Base-by-base conservation (phyloP, 1,284 basidiomycete species). In the Rhodotorula sp. region DNA sequence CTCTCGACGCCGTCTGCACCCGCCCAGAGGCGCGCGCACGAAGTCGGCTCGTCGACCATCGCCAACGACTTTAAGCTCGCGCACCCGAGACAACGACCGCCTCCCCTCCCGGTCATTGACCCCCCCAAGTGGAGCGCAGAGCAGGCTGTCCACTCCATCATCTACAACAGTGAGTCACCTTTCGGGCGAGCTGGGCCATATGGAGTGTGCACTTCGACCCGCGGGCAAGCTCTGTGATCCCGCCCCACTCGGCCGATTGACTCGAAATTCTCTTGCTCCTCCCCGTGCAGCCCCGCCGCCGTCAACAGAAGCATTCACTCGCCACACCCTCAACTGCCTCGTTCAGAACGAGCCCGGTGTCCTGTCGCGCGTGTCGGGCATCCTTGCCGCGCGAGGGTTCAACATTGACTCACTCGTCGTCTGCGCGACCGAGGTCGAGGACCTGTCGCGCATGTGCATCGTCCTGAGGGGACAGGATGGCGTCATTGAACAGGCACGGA, bases 311-410 rank as follows among this genome's bases (percentile, higher is more conserved):
- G 75, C 75, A 44, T 71, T 56, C 54, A 60, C 79, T 91, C 75
- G 94, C 80, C 96, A 99, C 80, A 88, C 95, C 70, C 86, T 99
- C 75, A 99, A 99, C 84, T 98, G 95, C 82, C 88, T 99, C 71
- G 96, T 99, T 12, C 96, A 99, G 83, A 98, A 99, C 81, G 96
- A 99, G 83, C 96, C 96, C 4, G 96, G 96, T 81, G 96, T 99
- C 26, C 86, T 99, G 29, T 97, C 95, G 30, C 90, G 96, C 76
- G 95, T 99, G 3, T 95, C 95, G 8, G 96, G 96, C 74, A 98
- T 95, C 76, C 86, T 99, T 44, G 96, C 96, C 30, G 96, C 93
- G 54, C 86, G 96, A 75, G 96, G 96, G 1, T 97, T 99, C 85
- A 99, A 99, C 62, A 66, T 83, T 81, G 96, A 99, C 83, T 98